Evolutionary conservation across 257 asterid species (phyloP), one percentile per base, ranked within the genome.

Genomic region (Solanum sejunctum): DNA sequence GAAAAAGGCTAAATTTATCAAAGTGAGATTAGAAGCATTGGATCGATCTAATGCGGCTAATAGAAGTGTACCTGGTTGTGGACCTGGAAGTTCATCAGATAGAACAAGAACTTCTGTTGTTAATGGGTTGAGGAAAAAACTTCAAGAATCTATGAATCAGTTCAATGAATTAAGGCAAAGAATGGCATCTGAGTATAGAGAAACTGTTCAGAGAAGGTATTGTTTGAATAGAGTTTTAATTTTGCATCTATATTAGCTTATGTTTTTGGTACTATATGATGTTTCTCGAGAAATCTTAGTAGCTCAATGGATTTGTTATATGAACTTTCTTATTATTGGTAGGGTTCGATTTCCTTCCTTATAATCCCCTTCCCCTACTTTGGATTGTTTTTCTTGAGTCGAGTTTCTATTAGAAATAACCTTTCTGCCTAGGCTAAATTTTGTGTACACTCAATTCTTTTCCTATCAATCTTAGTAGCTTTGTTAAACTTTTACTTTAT

Each of bases 31-130:
- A 64, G 94, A 93, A 21, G 91, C 90, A 3, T 85, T 93, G 0
- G 94, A 93, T 64, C 87, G 89, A 6, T 84, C 97, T 47, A 92
- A 93, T 89, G 93, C 93, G 32, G 94, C 92, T n/a, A 90, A 89
- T 21, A 93, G 96, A 2, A 69, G 89, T 87, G 58, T 92, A 39
- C 92, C 93, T 78, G 96, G 95, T 12, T 90, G 93, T 86, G 96
- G 96, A 0, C 94, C 94, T 1, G 97, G 96, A 1, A 91, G 93
- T 91, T 93, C 96, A 12, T 89, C 95, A 11, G 95, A 93, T 20
- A 91, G 96, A 32, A 91, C 96, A 1, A 88, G 95, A 0, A 92
- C 97, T 2, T 93, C 97, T 7, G 93, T 93, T 15, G 97, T 93
- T 26, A 92, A 92, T 85, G 97, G 97, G 3, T 85, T 92, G 85